phyloP scores from a whole-genome alignment of 495 filamentous ascomycete genomes.

The Talaromyces adpressus region DNA sequence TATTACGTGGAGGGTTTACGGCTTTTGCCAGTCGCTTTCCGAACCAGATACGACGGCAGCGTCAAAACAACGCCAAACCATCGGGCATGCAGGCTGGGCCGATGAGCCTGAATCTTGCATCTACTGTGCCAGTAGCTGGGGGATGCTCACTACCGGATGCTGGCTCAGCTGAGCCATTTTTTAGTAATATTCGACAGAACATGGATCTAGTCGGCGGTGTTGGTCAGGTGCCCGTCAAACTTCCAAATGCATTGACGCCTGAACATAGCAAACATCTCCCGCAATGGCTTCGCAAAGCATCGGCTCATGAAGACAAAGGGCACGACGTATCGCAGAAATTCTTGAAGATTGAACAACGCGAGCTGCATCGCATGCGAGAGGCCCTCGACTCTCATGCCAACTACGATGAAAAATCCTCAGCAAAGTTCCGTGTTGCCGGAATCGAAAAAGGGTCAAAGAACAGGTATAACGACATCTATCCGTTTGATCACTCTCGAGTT shows the following conservation, averaged over 20 bases:
- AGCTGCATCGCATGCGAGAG: conserved; percentile 86
- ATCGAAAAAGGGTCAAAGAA: conserved; percentile 95
- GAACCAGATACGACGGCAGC: conserved; percentile 26
- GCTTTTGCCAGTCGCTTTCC: conserved; percentile 47
- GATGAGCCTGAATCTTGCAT: conserved; percentile 42
- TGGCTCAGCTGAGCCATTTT: conserved; percentile 77
- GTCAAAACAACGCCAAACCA: conserved; percentile 15
- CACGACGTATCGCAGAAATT: conserved; percentile 79
- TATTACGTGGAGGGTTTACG: conserved; percentile 56
- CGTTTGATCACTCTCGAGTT: conserved; percentile 90
- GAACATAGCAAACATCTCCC: conserved; percentile 49
- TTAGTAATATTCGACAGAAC: conserved; percentile 92
- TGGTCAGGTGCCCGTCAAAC: conserved; percentile 73
- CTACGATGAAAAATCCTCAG: conserved; percentile 36
- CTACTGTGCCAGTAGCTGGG: conserved; percentile 70
- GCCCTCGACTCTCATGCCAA: conserved; percentile 63
- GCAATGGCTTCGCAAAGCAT: conserved; percentile 66
- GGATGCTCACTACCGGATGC: conserved; percentile 77
- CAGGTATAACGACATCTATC: conserved; percentile 95
- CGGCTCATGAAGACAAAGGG: conserved; percentile 60
- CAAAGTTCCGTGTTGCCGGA: conserved; percentile 62
- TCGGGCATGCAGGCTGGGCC: conserved; percentile 38
- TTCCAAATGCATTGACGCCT: conserved; percentile 52
- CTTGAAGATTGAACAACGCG: conserved; percentile 70
- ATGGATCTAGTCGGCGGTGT: conserved; percentile 94